Conservation (phyloP, 192 early-diverging fungal species). For the Rhizoclosmatium globosum region DNA sequence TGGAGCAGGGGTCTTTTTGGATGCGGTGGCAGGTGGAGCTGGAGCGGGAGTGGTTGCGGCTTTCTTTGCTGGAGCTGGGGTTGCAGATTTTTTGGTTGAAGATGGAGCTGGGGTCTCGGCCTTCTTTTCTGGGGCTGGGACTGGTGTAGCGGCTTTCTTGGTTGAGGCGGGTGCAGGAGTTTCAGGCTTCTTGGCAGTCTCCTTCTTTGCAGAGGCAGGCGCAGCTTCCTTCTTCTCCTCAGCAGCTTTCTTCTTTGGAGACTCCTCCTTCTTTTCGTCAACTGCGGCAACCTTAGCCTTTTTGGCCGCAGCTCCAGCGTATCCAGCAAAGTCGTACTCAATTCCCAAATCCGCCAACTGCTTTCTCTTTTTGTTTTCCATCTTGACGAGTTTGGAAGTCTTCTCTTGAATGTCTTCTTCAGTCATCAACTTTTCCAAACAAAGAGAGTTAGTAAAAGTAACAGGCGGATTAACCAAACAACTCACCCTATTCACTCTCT, state of each 20-base stretch:
- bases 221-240: neutral
- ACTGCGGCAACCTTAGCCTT: neutral
- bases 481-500: conserved; percentile 71
- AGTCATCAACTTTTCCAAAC: conserved; percentile 52
- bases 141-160: neutral
- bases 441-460: neutral
- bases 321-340: conserved; percentile 91
- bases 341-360: conserved; percentile 76
- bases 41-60: neutral
- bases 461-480: neutral
- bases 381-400: conserved; percentile 58
- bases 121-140: conserved; percentile 7
- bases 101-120: neutral
- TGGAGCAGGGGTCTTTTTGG: neutral
- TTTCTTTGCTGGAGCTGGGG: neutral
- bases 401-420: conserved; percentile 52
- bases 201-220: conserved; percentile 5
- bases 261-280: neutral
- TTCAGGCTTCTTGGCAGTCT: neutral
- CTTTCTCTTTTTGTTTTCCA: conserved; percentile 68
- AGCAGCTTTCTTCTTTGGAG: neutral
- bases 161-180: neutral
- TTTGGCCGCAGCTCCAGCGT: conserved; percentile 31
- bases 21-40: neutral
- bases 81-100: neutral